phyloP scores from a whole-genome alignment of 441 rosid genomes.

The Euphorbia celastroides region DNA sequence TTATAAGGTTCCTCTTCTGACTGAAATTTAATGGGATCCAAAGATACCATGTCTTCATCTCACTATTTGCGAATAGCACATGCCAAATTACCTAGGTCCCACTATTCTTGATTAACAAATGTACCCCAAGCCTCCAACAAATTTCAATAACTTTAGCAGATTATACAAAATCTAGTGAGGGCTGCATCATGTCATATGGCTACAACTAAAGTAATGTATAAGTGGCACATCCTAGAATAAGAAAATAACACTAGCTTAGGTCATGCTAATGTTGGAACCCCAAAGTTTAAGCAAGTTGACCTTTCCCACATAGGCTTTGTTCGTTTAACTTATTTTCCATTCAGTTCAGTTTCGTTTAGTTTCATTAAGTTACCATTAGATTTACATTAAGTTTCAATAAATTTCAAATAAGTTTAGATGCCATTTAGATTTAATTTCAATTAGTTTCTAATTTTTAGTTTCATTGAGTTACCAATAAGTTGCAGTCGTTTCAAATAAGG shows the following conservation, averaged over 20 bases:
- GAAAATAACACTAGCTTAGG: neutral
- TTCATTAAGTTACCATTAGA: no score
- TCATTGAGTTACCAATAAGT: no score
- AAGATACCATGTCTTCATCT: constrained; percentile 17
- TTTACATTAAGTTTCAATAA: no score
- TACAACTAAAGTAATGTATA: neutral
- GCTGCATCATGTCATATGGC: neutral
- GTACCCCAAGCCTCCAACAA: neutral
- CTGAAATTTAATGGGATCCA: constrained; percentile 18
- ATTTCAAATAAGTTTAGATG: no score
- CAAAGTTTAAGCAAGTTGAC: constrained; percentile 1
- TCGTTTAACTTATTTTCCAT: no score
- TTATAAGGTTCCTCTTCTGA: constrained; percentile 10
- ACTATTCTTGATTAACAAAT: neutral
- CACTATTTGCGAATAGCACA: neutral
- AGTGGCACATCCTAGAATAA: neutral
- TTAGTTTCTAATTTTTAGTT: no score
- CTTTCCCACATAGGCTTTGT: neutral
- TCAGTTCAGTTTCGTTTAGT: no score
- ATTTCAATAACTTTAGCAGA: constrained; percentile 1
- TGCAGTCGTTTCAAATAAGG: no score
- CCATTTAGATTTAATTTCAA: no score
- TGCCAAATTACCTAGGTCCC: neutral
- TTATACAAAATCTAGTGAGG: neutral
- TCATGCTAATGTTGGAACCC: neutral